Conservation (phyloP, 2,329 filamentous ascomycete species). For the Alternaria metachromatica region DNA sequence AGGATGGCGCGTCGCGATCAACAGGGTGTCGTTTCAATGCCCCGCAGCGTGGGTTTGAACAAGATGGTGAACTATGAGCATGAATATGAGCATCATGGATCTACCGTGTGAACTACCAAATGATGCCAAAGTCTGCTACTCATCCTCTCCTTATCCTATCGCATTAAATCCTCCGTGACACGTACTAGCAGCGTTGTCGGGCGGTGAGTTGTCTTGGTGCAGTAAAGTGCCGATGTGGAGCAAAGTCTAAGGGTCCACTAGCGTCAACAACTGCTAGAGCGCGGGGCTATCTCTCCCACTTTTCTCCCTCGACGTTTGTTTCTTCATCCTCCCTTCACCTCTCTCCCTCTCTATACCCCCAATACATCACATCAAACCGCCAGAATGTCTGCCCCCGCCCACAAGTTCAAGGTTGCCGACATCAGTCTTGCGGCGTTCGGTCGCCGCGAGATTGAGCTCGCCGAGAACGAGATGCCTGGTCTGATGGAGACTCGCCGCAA, state of each 20-base stretch:
- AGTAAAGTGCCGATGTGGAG: constrained; percentile 14
- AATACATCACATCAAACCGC: constrained; percentile 26
- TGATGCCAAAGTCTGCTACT: background rate
- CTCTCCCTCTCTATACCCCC: constrained; percentile 14
- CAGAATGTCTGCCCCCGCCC: constrained; percentile 76
- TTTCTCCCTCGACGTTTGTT: constrained; percentile 11
- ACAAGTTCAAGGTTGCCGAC: constrained; percentile 98
- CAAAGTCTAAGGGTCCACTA: constrained; percentile 15
- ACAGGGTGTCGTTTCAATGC: constrained; percentile 7
- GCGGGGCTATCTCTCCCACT: constrained; percentile 21
- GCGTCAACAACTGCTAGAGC: constrained; percentile 12
- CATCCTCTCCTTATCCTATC: background rate
- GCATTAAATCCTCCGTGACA: background rate
- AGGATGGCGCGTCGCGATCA: constrained; percentile 7
- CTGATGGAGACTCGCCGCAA: constrained; percentile 93
- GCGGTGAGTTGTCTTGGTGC: constrained; percentile 7
- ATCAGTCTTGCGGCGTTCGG: constrained; percentile 96
- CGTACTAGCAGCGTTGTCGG: background rate
- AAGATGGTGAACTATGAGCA: background rate
- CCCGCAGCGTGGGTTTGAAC: constrained; percentile 3
- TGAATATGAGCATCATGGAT: background rate
- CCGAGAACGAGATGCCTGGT: constrained; percentile 92
- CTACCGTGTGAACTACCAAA: background rate
- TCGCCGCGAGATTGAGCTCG: constrained; percentile 98
- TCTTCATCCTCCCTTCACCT: constrained; percentile 19